These are phyloP conservation scores for Mycena haematopus DNA, from an alignment of 768 basidiomycete species.

Conservation along the genomic window DNA sequence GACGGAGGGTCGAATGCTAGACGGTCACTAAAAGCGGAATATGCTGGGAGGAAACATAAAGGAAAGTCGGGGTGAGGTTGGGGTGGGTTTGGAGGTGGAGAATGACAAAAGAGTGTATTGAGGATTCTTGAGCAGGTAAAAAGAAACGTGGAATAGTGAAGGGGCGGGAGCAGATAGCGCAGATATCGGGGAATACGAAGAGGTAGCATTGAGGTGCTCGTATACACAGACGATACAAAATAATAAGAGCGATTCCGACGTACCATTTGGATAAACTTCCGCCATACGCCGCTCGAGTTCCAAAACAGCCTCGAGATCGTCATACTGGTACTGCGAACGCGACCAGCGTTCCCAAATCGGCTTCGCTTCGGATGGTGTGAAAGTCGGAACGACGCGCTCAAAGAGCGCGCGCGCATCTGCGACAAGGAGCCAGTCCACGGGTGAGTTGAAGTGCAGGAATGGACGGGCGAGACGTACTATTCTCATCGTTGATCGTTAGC, in stretches of 20 bases:
- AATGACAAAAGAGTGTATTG: neutral
- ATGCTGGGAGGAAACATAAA: neutral
- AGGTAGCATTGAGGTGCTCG: neutral
- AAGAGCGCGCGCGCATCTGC: slow-evolving; percentile 95
- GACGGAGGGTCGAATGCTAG: neutral
- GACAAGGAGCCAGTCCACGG: neutral
- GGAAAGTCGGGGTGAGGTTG: no score
- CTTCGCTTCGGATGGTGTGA: slow-evolving; percentile 78
- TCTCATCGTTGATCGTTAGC: slow-evolving; percentile 93
- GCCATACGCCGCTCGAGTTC: slow-evolving; percentile 90
- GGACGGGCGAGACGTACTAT: slow-evolving; percentile 66
- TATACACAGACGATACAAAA: slow-evolving; percentile 6
- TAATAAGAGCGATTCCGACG: slow-evolving; percentile 31
- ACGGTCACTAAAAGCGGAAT: neutral
- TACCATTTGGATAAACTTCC: slow-evolving; percentile 87
- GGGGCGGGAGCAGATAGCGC: neutral
- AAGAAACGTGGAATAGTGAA: neutral
- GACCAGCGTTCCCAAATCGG: slow-evolving; percentile 97
- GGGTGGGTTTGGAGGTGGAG: no score
- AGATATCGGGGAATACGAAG: neutral
- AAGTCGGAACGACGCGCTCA: slow-evolving; percentile 83
- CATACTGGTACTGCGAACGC: slow-evolving; percentile 92
- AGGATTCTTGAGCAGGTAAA: neutral
- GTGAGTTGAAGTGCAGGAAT: neutral
- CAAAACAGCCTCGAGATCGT: slow-evolving; percentile 86